These are phyloP conservation scores for Phytophthora agathidicida DNA, from an alignment of 352 stramenopile genomes.

Conservation along the genomic window DNA sequence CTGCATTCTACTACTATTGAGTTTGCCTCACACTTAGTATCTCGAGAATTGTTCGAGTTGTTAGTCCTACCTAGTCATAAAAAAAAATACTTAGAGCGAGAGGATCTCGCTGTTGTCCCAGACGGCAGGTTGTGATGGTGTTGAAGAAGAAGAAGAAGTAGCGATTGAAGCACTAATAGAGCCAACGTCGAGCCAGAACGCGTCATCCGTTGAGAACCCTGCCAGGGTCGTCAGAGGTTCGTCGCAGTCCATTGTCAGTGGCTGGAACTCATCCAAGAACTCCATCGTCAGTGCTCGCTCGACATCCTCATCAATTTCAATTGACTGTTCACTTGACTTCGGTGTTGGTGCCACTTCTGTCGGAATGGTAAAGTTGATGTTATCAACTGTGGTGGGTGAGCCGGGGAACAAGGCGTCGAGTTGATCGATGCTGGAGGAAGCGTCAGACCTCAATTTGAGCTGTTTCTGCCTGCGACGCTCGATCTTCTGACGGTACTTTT, in stretches of 20 bases:
- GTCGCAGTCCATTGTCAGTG: constrained; percentile 28
- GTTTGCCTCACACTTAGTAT: constrained; percentile 20
- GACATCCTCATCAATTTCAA: constrained; percentile 10
- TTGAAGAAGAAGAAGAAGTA: constrained; percentile 17
- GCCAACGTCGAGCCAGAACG: constrained; percentile 26
- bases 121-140: constrained; percentile 2
- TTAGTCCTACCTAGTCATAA: constrained; percentile 18
- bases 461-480: constrained; percentile 35
- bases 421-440: constrained; percentile 1
- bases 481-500: constrained; percentile 50
- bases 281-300: constrained; percentile 30
- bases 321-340: not conserved
- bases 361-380: constrained; percentile 6
- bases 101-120: constrained; percentile 25
- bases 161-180: constrained; percentile 26
- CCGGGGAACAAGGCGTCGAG: constrained; percentile 13
- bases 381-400: constrained; percentile 21
- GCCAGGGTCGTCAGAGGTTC: constrained; percentile 9
- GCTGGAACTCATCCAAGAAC: constrained; percentile 40
- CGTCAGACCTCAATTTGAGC: constrained; percentile 11
- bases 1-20: constrained; percentile 24
- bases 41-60: constrained; percentile 16
- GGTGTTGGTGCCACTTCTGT: not conserved
- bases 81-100: constrained; percentile 26
- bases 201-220: constrained; percentile 24